Evolutionary conservation across 163 green algal species (phyloP), one percentile per base, ranked within the genome.

Genomic region (Scenedesmus sp.): DNA sequence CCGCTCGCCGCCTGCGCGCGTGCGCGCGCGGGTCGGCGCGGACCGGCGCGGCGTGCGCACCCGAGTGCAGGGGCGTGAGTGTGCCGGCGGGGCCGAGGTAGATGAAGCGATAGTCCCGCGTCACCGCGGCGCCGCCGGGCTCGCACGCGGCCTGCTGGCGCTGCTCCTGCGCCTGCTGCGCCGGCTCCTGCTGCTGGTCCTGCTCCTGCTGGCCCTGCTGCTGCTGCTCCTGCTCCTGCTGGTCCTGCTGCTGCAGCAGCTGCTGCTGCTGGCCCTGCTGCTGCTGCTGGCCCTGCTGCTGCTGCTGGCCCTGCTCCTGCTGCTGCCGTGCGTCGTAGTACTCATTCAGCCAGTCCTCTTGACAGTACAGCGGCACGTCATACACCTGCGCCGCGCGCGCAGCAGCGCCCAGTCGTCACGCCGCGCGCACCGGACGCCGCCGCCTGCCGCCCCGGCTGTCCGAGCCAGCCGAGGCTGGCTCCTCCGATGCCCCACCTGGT

Each of bases 271-370:
- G 18, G 54, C n/a, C 18, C 33, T 44, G 48, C 47, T 60, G 48
- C 44, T 20, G 34, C 13, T 31, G 26, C 24, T 36, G 51, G 51
- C 62, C 29, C 11, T 39, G 18, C 11, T 54, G 44, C 42, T 15
- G 39, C 45, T 29, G n/a, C 45, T 54, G 51, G 33, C 57, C 36
- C 45, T 72, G 60, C 50, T 36, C 42, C n/a, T 47, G 33, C 57
- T 83, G 29, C 7, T 70, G 24, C 44, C 72, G 47, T 51, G 11
- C 5, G 78, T 97, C 92, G 69, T 86, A 91, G 80, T 88, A 98
- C n/a, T 84, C 83, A 80, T 98, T 99, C 18, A 99, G 87, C 96
- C 96, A 99, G 80, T 99, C 96, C 13, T 97, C 90, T 0, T 24
- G 4, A 80, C 98, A 99, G 77, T 87, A 93, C 3, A 45, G 0